phyloP scores from a whole-genome alignment of 805 yeast species.

The Candida boleticola region DNA sequence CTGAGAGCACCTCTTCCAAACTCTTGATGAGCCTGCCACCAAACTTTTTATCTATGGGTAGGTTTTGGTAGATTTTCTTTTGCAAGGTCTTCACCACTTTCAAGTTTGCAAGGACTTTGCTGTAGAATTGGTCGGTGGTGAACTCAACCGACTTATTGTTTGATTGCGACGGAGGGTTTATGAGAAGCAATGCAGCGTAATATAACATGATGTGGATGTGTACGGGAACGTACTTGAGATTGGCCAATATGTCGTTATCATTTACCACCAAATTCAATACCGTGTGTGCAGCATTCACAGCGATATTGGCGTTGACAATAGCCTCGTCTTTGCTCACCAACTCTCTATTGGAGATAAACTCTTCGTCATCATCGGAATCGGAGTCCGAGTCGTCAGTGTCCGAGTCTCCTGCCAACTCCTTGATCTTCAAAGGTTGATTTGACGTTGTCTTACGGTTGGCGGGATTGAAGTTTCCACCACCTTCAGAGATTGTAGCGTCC shows the following conservation, averaged over 20 bases:
- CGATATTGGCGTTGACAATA: slow-evolving; percentile 45
- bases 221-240: slow-evolving; percentile 64
- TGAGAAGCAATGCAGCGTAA: slow-evolving; percentile 57
- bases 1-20: slow-evolving; percentile 31
- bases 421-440: background rate
- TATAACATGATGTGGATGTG: slow-evolving; percentile 71
- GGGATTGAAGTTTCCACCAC: background rate
- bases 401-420: background rate
- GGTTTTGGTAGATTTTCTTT: slow-evolving; percentile 38
- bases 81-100: slow-evolving; percentile 44
- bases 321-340: slow-evolving; percentile 32
- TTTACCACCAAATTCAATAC: slow-evolving; percentile 56
- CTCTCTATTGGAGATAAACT: slow-evolving; percentile 32
- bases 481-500: slow-evolving; percentile 8
- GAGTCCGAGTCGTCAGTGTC: slow-evolving; percentile 14
- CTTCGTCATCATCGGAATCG: slow-evolving; percentile 25
- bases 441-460: background rate
- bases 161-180: slow-evolving; percentile 45
- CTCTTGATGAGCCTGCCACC: slow-evolving; percentile 41
- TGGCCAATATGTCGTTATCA: slow-evolving; percentile 56
- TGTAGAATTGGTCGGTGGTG: slow-evolving; percentile 22
- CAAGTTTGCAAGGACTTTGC: slow-evolving; percentile 34
- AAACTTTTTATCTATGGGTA: slow-evolving; percentile 54
- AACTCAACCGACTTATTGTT: slow-evolving; percentile 15
- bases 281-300: slow-evolving; percentile 61